These are phyloP conservation scores for Voacanga thouarsii DNA, from an alignment of 257 asterid species.

Conservation along the genomic window DNA sequence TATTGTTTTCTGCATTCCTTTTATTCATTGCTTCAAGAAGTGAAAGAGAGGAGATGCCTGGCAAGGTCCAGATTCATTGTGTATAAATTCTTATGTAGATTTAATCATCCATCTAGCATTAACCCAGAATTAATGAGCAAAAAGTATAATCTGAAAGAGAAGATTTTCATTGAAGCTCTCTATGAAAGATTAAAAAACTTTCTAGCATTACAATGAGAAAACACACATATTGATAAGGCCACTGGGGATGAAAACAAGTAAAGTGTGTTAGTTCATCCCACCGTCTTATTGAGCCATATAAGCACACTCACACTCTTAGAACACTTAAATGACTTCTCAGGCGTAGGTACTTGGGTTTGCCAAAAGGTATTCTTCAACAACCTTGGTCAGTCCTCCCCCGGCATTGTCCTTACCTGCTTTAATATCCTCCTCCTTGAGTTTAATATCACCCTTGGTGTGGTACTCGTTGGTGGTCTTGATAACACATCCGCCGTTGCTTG, in stretches of 20 bases:
- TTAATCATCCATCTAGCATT: too few relatives aligned
- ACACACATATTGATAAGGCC: neutral
- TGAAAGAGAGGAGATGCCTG: neutral
- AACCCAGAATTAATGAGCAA: neutral
- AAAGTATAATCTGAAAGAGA: neutral
- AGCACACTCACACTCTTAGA: neutral
- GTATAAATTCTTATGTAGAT: neutral
- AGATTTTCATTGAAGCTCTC: neutral
- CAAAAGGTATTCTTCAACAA: slow-evolving; percentile 28
- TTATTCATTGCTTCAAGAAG: neutral
- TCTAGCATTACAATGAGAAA: neutral
- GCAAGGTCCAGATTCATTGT: neutral
- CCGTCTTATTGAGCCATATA: neutral
- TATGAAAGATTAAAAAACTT: neutral
- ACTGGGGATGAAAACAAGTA: neutral
- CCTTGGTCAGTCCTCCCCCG: slow-evolving; percentile 25
- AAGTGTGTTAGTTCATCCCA: neutral
- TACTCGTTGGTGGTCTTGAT: slow-evolving; percentile 25
- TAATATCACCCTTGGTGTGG: slow-evolving; percentile 31
- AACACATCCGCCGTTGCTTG: slow-evolving; percentile 26
- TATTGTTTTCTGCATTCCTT: too few relatives aligned
- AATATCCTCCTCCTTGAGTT: slow-evolving; percentile 32
- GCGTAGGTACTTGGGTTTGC: slow-evolving; percentile 21
- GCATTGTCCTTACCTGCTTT: slow-evolving; percentile 30
- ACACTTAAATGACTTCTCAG: neutral